Conservation (phyloP, 2,329 filamentous ascomycete genomes). For the Colletotrichum destructivum region DNA sequence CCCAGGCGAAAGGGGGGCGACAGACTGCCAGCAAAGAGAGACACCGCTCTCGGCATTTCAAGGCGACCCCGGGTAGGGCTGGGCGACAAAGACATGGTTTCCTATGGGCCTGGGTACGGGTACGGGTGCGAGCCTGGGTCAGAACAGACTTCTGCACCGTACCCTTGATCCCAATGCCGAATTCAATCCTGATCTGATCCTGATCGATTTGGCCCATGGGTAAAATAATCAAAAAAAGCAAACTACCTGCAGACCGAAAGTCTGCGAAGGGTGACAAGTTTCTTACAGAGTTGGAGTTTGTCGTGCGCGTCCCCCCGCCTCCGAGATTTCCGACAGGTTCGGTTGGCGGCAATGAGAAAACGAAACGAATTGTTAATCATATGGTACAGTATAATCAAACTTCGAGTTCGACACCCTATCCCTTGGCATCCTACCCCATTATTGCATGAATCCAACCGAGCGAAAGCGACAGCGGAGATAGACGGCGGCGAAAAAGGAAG, state of each 20-base stretch:
- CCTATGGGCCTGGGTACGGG: constrained; percentile 29
- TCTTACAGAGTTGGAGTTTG: constrained; percentile 2
- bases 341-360: constrained; percentile 8
- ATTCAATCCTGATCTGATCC: not conserved
- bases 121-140: constrained; percentile 4
- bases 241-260: not conserved
- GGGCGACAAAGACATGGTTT: constrained; percentile 18
- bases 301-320: constrained; percentile 14
- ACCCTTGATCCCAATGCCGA: not conserved
- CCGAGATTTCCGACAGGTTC: constrained; percentile 21
- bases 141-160: constrained; percentile 25
- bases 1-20: not conserved
- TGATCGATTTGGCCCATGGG: not conserved
- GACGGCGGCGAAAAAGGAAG: constrained; percentile 1
- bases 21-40: not conserved
- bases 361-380: not conserved
- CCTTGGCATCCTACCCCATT: too few relatives aligned
- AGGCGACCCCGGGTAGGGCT: constrained; percentile 29
- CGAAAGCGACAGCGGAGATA: constrained; percentile 2
- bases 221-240: not conserved
- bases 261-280: not conserved
- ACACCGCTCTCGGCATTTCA: constrained; percentile 13
- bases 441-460: not conserved
- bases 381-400: too few relatives aligned
- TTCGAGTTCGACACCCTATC: too few relatives aligned